phyloP scores from a whole-genome alignment of 2,329 filamentous ascomycete genomes.

The Rutstroemia sp. region DNA sequence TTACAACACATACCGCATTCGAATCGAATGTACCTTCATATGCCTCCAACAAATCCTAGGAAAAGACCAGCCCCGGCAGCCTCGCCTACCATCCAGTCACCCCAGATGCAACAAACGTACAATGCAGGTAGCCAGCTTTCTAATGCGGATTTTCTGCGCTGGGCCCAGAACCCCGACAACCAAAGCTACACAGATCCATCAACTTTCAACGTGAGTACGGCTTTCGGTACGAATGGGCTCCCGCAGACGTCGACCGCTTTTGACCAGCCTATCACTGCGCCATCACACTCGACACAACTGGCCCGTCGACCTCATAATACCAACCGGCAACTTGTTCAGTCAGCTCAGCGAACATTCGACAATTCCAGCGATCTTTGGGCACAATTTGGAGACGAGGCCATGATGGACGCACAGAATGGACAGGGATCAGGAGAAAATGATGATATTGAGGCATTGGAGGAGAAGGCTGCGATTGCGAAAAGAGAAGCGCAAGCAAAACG shows the following conservation, averaged over 20 bases:
- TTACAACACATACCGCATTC: neutral
- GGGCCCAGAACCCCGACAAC: constrained; percentile 36
- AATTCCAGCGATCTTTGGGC: constrained; percentile 33
- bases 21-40: constrained; percentile 16
- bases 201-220: constrained; percentile 25
- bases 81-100: constrained; percentile 51
- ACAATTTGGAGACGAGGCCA: constrained; percentile 31
- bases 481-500: constrained; percentile 81
- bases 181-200: constrained; percentile 29
- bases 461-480: constrained; percentile 73
- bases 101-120: constrained; percentile 44
- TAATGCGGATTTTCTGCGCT: constrained; percentile 47
- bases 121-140: constrained; percentile 37
- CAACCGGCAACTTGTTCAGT: constrained; percentile 27
- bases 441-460: constrained; percentile 71
- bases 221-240: constrained; percentile 17
- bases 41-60: constrained; percentile 43
- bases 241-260: constrained; percentile 12
- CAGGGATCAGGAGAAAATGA: constrained; percentile 50
- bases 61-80: constrained; percentile 71
- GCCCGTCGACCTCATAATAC: constrained; percentile 25
- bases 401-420: constrained; percentile 24
- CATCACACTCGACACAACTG: constrained; percentile 26
- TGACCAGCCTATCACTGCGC: constrained; percentile 20
- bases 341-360: constrained; percentile 24